These are phyloP conservation scores for Fusarium sp. DNA, from an alignment of 2,329 filamentous ascomycete genomes.

Conservation along the genomic window DNA sequence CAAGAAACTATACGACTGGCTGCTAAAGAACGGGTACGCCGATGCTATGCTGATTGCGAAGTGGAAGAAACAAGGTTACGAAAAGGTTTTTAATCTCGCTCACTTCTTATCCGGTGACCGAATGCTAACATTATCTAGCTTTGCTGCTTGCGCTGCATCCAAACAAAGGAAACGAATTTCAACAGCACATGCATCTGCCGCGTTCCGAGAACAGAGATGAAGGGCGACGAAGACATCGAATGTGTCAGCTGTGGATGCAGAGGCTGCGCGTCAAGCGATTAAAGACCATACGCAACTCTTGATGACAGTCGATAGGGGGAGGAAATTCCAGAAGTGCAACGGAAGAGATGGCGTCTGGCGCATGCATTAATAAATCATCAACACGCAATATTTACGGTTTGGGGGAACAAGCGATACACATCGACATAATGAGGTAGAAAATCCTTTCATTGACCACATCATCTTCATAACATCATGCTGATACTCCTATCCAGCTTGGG, in stretches of 20 bases:
- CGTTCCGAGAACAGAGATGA: constrained; percentile 88
- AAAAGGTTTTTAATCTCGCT: constrained; percentile 76
- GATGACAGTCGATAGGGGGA: background rate
- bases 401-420: constrained; percentile 20
- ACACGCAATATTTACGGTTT: constrained; percentile 13
- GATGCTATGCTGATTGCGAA: constrained; percentile 97
- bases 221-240: constrained; percentile 89
- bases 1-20: constrained; percentile 92
- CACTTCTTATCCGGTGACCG: background rate
- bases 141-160: constrained; percentile 94
- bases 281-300: constrained; percentile 30
- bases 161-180: constrained; percentile 99
- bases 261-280: constrained; percentile 90
- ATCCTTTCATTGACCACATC: constrained; percentile 51
- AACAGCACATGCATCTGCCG: constrained; percentile 97
- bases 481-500: constrained; percentile 47
- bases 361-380: constrained; percentile 39
- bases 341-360: constrained; percentile 45
- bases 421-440: constrained; percentile 52
- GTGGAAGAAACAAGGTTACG: constrained; percentile 99
- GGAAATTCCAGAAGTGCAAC: constrained; percentile 1
- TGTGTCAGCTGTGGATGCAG: constrained; percentile 96
- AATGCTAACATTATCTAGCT: constrained; percentile 65
- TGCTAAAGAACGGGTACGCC: constrained; percentile 96
- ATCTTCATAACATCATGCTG: constrained; percentile 52